phyloP scores from a whole-genome alignment of 768 basidiomycete species.

The Lactarius pseudohatsudake region DNA sequence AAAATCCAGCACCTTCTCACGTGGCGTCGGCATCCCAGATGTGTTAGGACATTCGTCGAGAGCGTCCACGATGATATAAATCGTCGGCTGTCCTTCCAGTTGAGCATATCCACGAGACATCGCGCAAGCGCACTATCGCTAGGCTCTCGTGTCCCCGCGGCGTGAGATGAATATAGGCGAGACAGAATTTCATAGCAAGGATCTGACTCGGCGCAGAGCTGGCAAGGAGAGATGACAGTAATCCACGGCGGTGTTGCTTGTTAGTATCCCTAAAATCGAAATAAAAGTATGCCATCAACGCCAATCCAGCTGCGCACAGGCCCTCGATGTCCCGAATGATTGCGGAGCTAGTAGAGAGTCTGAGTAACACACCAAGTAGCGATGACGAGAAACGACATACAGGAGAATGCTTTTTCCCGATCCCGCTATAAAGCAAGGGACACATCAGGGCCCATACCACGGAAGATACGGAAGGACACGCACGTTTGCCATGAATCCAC shows the following conservation, averaged over 20 bases:
- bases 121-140: neutral
- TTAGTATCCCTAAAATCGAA: neutral
- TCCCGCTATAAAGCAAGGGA: neutral
- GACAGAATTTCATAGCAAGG: neutral
- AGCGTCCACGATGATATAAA: neutral
- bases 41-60: constrained; percentile 1
- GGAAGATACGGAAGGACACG: neutral
- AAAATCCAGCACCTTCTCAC: neutral
- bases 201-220: neutral
- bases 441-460: neutral
- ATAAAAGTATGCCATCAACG: constrained; percentile 4
- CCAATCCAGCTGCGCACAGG: neutral
- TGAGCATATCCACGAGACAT: neutral
- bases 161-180: neutral
- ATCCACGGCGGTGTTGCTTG: constrained; percentile 5
- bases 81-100: neutral
- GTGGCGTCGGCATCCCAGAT: neutral
- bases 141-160: neutral
- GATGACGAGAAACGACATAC: neutral
- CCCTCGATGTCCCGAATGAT: constrained; percentile 1
- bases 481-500: constrained; percentile 5
- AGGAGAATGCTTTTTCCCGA: neutral
- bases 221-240: constrained; percentile 1
- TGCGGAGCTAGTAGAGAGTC: neutral
- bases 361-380: neutral